A percentile compares a stretch with the other conserved stretches of the same genome.
Evolutionary conservation across 2,329 filamentous ascomycete species (phyloP).

Genomic region (Exophiala oligosperma): DNA sequence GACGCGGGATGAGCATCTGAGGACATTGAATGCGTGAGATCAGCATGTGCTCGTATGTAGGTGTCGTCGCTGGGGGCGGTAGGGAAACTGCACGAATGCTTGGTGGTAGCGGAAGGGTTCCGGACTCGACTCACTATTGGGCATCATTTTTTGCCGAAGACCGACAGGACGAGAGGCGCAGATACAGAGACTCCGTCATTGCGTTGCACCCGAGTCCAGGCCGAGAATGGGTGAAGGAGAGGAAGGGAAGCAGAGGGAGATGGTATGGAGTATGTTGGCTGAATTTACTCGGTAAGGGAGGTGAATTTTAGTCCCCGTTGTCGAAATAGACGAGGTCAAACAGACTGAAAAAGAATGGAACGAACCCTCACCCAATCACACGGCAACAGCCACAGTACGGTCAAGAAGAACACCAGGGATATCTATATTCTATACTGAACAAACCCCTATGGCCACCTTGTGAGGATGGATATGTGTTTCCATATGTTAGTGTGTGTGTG

Average conservation of each 20-base stretch:
- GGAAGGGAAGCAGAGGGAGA: not conserved
- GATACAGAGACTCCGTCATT: constrained; percentile 21
- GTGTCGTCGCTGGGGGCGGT: not conserved
- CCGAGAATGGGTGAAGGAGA: not conserved
- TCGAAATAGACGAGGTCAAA: constrained; percentile 1
- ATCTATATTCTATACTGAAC: constrained; percentile 3
- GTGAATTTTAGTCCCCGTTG: constrained; percentile 8
- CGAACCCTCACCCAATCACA: constrained; percentile 1
- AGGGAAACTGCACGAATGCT: not conserved
- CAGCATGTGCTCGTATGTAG: constrained; percentile 4
- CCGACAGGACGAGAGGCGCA: constrained; percentile 12
- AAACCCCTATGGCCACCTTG: not conserved
- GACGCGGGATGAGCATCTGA: constrained; percentile 23
- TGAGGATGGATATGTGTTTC: not conserved
- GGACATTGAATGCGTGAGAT: constrained; percentile 20
- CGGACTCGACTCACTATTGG: constrained; percentile 25
- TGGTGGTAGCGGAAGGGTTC: constrained; percentile 20
- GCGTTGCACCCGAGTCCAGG: constrained; percentile 16
- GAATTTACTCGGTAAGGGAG: not conserved
- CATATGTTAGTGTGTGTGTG: not conserved
- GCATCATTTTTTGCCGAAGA: constrained; percentile 29
- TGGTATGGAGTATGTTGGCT: not conserved
- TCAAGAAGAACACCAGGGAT: not conserved
- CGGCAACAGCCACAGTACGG: not conserved
- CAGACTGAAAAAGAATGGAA: not conserved